Base-by-base conservation (phyloP, 805 yeast species). In the Priceomyces medius region DNA sequence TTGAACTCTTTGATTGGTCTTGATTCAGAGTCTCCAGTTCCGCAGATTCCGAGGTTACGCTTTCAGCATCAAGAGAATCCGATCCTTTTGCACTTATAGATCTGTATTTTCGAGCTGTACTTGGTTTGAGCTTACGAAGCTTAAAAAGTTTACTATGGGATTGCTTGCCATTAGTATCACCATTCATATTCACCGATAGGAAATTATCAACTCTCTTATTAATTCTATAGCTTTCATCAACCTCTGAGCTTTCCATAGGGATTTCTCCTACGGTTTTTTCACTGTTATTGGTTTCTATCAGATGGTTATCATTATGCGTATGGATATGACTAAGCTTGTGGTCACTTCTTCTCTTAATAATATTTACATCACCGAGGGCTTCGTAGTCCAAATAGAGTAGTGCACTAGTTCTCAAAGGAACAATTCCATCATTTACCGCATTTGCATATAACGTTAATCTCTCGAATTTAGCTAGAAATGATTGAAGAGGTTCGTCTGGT, bases 351-450 rank as follows among this genome's bases (percentile, higher is more conserved):
- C 51, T 41, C 40, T 57, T 54, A 35, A 67, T 44, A 8, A 56
- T 63, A 9, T 55, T 56, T 3, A 68, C 69, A 27, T 66, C 67
- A 2, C 73, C 74, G 24, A 71, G 51, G 1, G 75, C 74, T 21
- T 58, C 57, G 61, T 69, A 71, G 47, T 71, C 76, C 38, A 71
- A 50, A 40, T 68, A 71, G 16, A 71, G 51, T 38, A 71, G 53
- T 1, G 73, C 71, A 23, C 72, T 58, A 0, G 76, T 71, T 35
- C 76, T 51, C 23, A 71, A 54, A 1, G 76, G 76, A 1, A 69
- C 75, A 16, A 71, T 70, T 2, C 76, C 76, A 45, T 71, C 76
- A 41, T 70, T 69, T 12, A 71, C 56, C 4, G 73, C 71, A 48
- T 71, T 71, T 13, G 76, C 75, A 46, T 71, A 71, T 4, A 69